These are phyloP conservation scores for Microcyclosporella mali DNA, from an alignment of 2,329 filamentous ascomycete species.

Conservation along the genomic window DNA sequence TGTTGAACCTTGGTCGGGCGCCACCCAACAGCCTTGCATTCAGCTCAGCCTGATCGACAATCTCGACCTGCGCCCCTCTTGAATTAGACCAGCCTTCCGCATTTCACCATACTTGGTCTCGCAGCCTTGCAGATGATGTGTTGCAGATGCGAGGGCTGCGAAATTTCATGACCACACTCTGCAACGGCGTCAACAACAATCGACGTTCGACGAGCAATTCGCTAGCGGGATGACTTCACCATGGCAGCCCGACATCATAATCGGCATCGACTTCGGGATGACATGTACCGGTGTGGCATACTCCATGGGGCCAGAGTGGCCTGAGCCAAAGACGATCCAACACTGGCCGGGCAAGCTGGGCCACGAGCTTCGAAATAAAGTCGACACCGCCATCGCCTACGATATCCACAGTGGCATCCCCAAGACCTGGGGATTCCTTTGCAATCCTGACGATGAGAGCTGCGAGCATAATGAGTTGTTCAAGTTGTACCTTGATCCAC, in stretches of 20 bases:
- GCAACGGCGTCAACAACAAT: background rate
- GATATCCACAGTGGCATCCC: background rate
- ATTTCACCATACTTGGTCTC: background rate
- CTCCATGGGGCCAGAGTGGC: conserved; percentile 14
- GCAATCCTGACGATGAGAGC: conserved; percentile 9
- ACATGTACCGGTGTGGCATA: conserved; percentile 14
- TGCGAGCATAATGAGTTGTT: conserved; percentile 14
- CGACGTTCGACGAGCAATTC: background rate
- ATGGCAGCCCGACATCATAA: background rate
- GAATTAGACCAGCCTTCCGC: background rate
- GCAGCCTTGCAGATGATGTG: background rate
- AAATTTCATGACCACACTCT: background rate
- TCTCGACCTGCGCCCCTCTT: too few relatives aligned
- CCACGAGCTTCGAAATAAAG: background rate
- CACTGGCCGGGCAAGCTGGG: conserved; percentile 13
- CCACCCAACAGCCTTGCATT: too few relatives aligned
- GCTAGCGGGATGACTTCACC: background rate
- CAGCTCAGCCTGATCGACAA: too few relatives aligned
- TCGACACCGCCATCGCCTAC: background rate
- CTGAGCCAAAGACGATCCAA: conserved; percentile 14
- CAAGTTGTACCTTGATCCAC: conserved; percentile 21
- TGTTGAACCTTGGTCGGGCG: too few relatives aligned
- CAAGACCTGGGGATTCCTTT: conserved; percentile 16
- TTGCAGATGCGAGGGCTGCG: background rate
- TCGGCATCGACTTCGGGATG: conserved; percentile 1